These are phyloP conservation scores for Colletotrichum neosansevieriae DNA, from an alignment of 2,329 filamentous ascomycete species.

Conservation along the genomic window DNA sequence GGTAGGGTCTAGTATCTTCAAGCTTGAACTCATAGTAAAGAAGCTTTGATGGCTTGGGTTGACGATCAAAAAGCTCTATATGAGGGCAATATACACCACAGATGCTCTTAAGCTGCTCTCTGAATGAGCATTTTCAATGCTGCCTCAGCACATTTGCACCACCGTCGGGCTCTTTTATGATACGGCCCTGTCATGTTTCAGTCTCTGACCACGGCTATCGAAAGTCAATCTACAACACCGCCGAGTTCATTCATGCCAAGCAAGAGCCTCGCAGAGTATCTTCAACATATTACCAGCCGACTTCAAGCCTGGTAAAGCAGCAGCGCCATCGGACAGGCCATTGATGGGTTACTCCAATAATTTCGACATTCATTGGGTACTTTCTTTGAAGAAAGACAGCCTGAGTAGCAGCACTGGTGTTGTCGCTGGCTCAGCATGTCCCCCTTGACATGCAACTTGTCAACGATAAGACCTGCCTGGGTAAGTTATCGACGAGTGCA, in stretches of 20 bases:
- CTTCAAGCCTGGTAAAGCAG: too few species aligned
- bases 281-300: neutral
- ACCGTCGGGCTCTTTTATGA: too few species aligned
- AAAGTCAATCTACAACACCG: too few species aligned
- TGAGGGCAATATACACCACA: too few species aligned
- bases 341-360: conserved; percentile 12
- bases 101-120: too few species aligned
- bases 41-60: too few species aligned
- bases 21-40: too few species aligned
- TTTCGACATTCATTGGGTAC: conserved; percentile 10
- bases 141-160: neutral
- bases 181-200: too few species aligned
- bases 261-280: neutral
- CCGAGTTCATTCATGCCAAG: too few species aligned
- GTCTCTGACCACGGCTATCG: too few species aligned
- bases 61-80: too few species aligned
- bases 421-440: neutral
- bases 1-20: neutral
- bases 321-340: neutral
- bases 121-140: neutral
- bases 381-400: neutral
- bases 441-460: neutral
- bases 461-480: neutral
- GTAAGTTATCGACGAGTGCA: too few species aligned
- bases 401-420: neutral